Base-by-base conservation (phyloP, 768 basidiomycete genomes). In the Rhodosporidiobolus odoratus region DNA sequence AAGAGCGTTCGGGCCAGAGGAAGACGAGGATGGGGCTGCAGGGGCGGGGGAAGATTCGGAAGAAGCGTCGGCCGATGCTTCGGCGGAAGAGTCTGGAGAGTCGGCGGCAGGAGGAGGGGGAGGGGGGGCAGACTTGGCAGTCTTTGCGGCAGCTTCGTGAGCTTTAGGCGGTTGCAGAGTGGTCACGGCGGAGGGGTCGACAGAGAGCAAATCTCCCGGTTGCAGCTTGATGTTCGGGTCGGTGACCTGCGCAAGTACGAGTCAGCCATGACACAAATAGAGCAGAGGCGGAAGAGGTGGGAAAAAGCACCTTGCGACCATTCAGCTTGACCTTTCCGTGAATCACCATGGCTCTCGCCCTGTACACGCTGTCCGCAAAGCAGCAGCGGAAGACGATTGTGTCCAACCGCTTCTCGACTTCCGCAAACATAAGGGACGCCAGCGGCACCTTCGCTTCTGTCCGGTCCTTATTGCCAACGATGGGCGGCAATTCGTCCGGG, bases 351-450 rank as follows among this genome's bases (percentile, higher is more conserved):
- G 88, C 81, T 75, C 92, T 83, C 6, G 96, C 96, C 75, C 92
- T 88, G 79, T 93, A 96, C 57, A 94, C 89, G 77, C 90, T 92
- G 70, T 86, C 85, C 37, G 88, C 89, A 75, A 98, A 88, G 78
- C 94, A 95, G 65, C 86, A 85, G 58, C 94, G 83, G 81, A 97
- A 98, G 59, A 98, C 81, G 78, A 97, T 86, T 54, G 92, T 88
- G 77, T 99, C 96, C 79, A 99, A 85, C 79, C 96, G 80, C 78
- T 93, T 84, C 83, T 99, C 96, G n/a, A 98, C 84, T 80, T 97
- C 92, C 0, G 86, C 80, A 79, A 94, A 90, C 90, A 98, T 94
- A 84, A 99, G 85, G 79, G 90, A 92, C 59, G 91, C 92, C 23
- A 98, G 89, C 9, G 96, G 96, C 25, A 92, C 86, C 85, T 72